These are phyloP conservation scores for Amphichorda felina DNA, from an alignment of 2,329 filamentous ascomycete genomes.

Conservation along the genomic window DNA sequence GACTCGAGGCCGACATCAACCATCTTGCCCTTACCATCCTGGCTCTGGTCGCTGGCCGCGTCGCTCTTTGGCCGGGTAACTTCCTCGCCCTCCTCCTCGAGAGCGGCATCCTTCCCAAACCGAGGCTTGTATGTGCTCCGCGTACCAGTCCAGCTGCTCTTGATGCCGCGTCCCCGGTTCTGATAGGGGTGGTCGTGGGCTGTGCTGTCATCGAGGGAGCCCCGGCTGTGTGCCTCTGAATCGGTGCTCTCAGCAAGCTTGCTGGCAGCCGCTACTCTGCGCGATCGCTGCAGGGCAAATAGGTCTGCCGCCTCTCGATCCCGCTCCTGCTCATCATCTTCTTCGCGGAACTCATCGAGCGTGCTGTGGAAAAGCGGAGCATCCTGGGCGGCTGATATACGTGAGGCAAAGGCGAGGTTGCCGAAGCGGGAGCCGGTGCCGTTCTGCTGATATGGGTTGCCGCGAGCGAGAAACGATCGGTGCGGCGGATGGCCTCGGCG, in stretches of 20 bases:
- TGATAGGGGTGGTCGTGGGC: constrained; percentile 24
- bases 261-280: constrained; percentile 76
- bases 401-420: constrained; percentile 57
- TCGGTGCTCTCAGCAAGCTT: constrained; percentile 78
- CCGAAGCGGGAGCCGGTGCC: constrained; percentile 62
- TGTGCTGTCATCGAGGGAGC: constrained; percentile 20
- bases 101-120: constrained; percentile 13
- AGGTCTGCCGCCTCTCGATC: constrained; percentile 89
- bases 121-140: constrained; percentile 23
- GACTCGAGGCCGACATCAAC: constrained; percentile 80
- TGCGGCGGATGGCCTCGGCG: constrained; percentile 5
- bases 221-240: constrained; percentile 42
- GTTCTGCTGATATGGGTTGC: constrained; percentile 77
- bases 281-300: constrained; percentile 80
- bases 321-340: constrained; percentile 85
- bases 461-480: constrained; percentile 35
- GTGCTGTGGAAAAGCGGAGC: constrained; percentile 93
- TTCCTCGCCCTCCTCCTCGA: constrained; percentile 31
- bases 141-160: constrained; percentile 53
- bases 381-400: constrained; percentile 59
- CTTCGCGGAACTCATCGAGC: constrained; percentile 80
- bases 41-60: constrained; percentile 8
- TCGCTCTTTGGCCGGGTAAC: constrained; percentile 8
- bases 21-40: constrained; percentile 47
- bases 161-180: constrained; percentile 40